Evolutionary conservation across 2,329 filamentous ascomycete genomes (phyloP).

Genomic region (Coniochaeta sp.): DNA sequence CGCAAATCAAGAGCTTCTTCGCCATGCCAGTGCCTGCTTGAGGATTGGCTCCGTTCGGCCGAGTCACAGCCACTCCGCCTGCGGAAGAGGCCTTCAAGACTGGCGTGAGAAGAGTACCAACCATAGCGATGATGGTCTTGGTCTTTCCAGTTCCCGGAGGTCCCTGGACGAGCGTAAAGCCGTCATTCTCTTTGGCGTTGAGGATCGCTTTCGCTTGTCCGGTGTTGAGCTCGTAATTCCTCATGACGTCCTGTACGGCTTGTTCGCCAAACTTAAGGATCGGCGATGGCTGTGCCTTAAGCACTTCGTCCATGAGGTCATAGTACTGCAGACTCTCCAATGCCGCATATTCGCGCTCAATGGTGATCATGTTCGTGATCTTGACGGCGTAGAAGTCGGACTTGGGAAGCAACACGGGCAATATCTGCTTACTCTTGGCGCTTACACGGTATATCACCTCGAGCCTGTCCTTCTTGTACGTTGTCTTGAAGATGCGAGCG

Average conservation of each 20-base stretch:
- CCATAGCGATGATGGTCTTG: constrained; percentile 95
- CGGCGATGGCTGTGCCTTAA: constrained; percentile 78
- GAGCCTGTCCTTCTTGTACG: constrained; percentile 70
- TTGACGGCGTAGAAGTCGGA: constrained; percentile 68
- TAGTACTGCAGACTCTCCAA: constrained; percentile 90
- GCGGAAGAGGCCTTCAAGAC: constrained; percentile 31
- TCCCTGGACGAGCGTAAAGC: constrained; percentile 92
- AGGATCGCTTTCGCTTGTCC: constrained; percentile 89
- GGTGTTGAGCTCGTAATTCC: constrained; percentile 76
- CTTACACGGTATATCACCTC: constrained; percentile 85
- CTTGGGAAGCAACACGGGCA: constrained; percentile 60
- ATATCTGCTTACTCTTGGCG: constrained; percentile 54
- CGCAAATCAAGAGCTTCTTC: constrained; percentile 92
- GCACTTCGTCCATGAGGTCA: constrained; percentile 87
- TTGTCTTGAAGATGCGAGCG: constrained; percentile 73
- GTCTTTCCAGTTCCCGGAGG: constrained; percentile 97
- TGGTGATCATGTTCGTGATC: constrained; percentile 86
- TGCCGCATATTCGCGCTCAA: constrained; percentile 92
- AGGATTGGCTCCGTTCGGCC: constrained; percentile 18
- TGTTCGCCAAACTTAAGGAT: constrained; percentile 75
- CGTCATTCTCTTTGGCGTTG: constrained; percentile 90
- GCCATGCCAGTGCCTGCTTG: constrained; percentile 23
- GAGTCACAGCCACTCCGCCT: constrained; percentile 33
- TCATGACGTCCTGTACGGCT: constrained; percentile 60
- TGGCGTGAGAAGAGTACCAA: constrained; percentile 73